Conservation (phyloP, 192 early-diverging fungal species). For the Backusella westeae region DNA sequence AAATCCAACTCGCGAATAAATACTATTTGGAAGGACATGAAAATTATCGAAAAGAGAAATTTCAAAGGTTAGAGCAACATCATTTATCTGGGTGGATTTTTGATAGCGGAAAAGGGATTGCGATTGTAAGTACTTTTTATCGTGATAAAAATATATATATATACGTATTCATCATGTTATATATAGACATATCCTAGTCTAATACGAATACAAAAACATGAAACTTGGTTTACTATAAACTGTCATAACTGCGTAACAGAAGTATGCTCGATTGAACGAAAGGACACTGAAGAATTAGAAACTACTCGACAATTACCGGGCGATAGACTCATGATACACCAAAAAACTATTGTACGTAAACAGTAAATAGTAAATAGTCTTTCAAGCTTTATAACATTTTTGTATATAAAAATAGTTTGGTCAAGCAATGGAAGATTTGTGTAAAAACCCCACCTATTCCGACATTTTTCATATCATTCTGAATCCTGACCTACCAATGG, state of each 20-base stretch:
- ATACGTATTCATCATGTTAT: background rate
- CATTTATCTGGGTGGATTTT: conserved; percentile 13
- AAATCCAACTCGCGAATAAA: conserved; percentile 18
- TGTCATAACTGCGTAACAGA: conserved; percentile 13
- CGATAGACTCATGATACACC: conserved; percentile 7
- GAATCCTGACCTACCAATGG: conserved; percentile 8
- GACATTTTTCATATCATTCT: background rate
- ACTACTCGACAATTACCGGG: background rate
- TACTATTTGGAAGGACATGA: conserved; percentile 18
- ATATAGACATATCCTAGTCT: background rate
- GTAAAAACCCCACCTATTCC: background rate
- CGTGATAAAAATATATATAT: background rate
- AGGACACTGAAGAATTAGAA: background rate
- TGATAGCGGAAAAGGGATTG: conserved; percentile 19
- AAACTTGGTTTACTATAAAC: background rate
- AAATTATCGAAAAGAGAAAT: background rate
- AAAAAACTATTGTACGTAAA: background rate
- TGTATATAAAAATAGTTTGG: background rate
- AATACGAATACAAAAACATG: background rate
- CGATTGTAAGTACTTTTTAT: conserved; percentile 6
- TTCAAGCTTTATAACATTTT: background rate
- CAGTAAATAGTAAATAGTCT: no score
- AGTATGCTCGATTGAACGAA: conserved; percentile 15
- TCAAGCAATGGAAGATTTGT: background rate
- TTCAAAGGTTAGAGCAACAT: background rate